phyloP scores from a whole-genome alignment of 352 stramenopile genomes.

The Globisporangium lucens region DNA sequence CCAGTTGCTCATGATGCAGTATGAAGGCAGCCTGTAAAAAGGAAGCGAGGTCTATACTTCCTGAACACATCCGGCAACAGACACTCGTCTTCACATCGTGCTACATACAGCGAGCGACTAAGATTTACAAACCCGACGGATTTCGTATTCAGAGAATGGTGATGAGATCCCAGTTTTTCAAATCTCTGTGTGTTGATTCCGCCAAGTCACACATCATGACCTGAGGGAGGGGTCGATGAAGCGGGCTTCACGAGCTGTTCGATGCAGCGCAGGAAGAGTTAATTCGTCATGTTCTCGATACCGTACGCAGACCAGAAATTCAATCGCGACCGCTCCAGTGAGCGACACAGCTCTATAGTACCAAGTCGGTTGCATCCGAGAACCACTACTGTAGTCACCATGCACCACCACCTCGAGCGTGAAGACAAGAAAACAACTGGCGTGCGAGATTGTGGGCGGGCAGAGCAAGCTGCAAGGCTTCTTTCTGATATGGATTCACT shows the following conservation, averaged over 20 bases:
- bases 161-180: background rate
- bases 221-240: background rate
- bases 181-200: too few species aligned
- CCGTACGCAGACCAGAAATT: background rate
- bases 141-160: background rate
- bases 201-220: too few species aligned
- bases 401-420: background rate
- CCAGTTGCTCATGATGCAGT: slow-evolving; percentile 15
- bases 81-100: background rate
- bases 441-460: background rate
- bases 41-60: background rate
- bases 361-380: background rate
- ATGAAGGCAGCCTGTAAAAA: slow-evolving; percentile 17
- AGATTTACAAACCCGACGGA: background rate
- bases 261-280: background rate
- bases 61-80: background rate
- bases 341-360: background rate
- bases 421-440: background rate
- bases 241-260: background rate
- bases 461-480: background rate
- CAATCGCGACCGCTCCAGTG: background rate
- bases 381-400: background rate
- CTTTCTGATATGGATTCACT: background rate
- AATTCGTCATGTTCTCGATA: background rate
- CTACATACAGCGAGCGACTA: background rate